Evolutionary conservation across 768 basidiomycete species (phyloP), one percentile per base, ranked within the genome.

Genomic region (Lactarius hatsudake): DNA sequence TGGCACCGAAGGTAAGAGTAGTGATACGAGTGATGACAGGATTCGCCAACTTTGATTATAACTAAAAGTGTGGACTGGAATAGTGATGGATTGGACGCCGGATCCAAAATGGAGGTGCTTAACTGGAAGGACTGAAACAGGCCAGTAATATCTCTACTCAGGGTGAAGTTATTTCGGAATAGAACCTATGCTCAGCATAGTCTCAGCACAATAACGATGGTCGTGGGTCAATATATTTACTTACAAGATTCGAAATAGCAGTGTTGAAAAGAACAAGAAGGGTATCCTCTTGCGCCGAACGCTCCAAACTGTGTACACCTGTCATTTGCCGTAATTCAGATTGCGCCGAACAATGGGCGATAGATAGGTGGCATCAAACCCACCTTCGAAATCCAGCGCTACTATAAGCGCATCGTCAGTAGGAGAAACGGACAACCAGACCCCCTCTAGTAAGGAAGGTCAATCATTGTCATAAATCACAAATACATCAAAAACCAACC

Each of bases 371-470:
- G n/a, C n/a, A n/a, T n/a, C n/a, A n/a, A n/a, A n/a, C n/a, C 66
- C 34, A 81, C 87, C 87, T 79, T 88, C 87, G 58, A 88, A 88
- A 67, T 88, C 87, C 9, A 88, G 78, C 1, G 87, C 82, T 0
- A 88, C 86, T 12, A 88, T 76, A 17, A 88, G 72, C 0, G 75
- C 75, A 26, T 86, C 82, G 59, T 81, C 76, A 0, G 86, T 87
- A 0, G 87, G 87, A 3, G 87, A 86, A 13, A 85, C 84, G 0
- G 86, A 87, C 81, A 87, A 83, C 87, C 86, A 87, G 1, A 87
- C 84, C 2, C 86, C 86, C 76, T 86, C 84, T 72, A n/a, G n/a
- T n/a, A 70, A 26, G 69, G n/a, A 5, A 43, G 17, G 55, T 51
- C 34, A 42, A 3, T 57, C 6, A 51, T 15, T 1, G 6, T 56